phyloP scores from a whole-genome alignment of 345 rosid genomes.

The Linum tenue region DNA sequence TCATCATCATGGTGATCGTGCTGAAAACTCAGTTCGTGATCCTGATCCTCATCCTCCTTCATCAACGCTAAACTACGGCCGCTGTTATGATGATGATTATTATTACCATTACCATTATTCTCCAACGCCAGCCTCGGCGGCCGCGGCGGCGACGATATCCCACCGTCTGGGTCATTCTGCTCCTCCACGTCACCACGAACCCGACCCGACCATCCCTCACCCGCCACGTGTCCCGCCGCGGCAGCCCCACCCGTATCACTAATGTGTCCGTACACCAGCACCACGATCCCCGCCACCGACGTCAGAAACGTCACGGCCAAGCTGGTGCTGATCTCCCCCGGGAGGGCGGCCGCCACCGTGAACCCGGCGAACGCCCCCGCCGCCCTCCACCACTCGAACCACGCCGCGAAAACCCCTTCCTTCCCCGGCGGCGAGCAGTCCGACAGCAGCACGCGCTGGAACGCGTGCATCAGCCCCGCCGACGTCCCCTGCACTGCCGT shows the following conservation, averaged over 20 bases:
- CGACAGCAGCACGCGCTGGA: conserved; percentile 34
- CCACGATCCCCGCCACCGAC: conserved; percentile 21
- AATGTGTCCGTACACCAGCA: conserved; percentile 41
- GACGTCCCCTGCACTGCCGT: conserved; percentile 49
- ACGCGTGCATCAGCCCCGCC: conserved; percentile 37
- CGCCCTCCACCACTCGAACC: conserved; percentile 40
- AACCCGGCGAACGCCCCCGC: conserved; percentile 46
- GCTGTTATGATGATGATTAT: background rate
- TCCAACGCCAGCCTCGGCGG: background rate
- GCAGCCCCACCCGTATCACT: conserved; percentile 45
- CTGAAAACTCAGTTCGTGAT: background rate
- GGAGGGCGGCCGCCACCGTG: conserved; percentile 34
- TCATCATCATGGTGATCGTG: background rate
- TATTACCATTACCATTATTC: background rate
- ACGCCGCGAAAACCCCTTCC: conserved; percentile 45
- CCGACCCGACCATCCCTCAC: background rate
- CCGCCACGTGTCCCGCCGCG: conserved; percentile 34
- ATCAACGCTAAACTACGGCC: background rate
- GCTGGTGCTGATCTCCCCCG: conserved; percentile 27
- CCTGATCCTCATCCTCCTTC: background rate
- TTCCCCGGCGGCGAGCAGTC: conserved; percentile 44
- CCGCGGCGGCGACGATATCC: background rate
- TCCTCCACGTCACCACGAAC: background rate
- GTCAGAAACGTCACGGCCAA: conserved; percentile 31
- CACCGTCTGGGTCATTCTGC: background rate